Conservation (phyloP, 139 green algal species). For the Chlamydomonas asymmetrica region DNA sequence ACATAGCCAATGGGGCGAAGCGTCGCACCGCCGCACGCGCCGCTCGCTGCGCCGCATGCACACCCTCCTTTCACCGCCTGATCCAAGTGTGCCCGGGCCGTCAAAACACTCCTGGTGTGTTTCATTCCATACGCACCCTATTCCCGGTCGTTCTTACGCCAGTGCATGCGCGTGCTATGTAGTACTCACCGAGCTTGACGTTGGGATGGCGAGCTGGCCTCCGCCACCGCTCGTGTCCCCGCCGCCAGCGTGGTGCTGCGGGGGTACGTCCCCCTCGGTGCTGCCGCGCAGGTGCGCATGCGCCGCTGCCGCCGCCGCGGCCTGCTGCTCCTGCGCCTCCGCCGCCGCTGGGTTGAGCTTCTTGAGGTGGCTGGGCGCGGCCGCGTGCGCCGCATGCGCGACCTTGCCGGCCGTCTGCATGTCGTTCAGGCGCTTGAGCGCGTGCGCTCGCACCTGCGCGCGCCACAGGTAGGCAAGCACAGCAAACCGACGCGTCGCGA, state of each 20-base stretch:
- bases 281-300: neutral
- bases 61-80: too few relatives aligned
- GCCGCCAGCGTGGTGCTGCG: constrained; percentile 3
- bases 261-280: neutral
- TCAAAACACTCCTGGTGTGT: too few relatives aligned
- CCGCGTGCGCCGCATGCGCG: constrained; percentile 14
- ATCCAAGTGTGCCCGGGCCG: too few relatives aligned
- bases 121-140: too few relatives aligned
- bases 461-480: neutral
- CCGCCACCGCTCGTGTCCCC: neutral
- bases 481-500: too few relatives aligned
- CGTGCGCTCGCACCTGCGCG: constrained; percentile 20
- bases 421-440: constrained; percentile 29
- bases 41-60: too few relatives aligned
- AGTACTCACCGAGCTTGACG: too few relatives aligned
- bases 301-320: neutral
- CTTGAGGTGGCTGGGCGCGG: constrained; percentile 21
- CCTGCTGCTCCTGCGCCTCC: constrained; percentile 16
- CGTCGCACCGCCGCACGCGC: neutral
- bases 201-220: too few relatives aligned
- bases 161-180: too few relatives aligned
- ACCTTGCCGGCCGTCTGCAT: constrained; percentile 38
- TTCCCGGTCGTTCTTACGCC: too few relatives aligned
- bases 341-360: constrained; percentile 32
- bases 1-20: neutral